These are phyloP conservation scores for Penicillium sp. DNA, from an alignment of 2,329 filamentous ascomycete genomes.

Conservation along the genomic window DNA sequence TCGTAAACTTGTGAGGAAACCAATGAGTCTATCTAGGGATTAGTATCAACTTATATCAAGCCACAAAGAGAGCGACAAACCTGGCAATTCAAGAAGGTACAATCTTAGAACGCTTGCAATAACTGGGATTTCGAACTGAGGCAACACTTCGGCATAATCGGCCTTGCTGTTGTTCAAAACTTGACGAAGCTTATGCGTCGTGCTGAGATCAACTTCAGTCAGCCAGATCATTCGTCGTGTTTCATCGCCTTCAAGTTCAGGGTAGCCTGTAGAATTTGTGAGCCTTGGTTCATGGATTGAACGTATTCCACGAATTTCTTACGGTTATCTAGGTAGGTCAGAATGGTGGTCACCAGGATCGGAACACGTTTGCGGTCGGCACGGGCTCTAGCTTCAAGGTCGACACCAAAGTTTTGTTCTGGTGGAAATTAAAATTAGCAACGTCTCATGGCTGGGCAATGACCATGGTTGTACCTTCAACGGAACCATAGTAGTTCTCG, in stretches of 20 bases:
- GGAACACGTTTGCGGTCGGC: constrained; percentile 96
- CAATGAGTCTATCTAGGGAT: constrained; percentile 71
- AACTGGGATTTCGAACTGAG: constrained; percentile 89
- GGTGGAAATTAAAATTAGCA: constrained; percentile 20
- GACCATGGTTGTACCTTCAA: constrained; percentile 60
- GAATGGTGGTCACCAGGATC: constrained; percentile 82
- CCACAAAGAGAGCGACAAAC: constrained; percentile 54
- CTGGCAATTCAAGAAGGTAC: constrained; percentile 90
- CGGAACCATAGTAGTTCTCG: constrained; percentile 98
- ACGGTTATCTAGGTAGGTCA: constrained; percentile 91
- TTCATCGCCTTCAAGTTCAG: constrained; percentile 94
- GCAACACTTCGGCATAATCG: constrained; percentile 71
- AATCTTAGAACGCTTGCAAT: constrained; percentile 90
- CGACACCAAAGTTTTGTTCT: constrained; percentile 96
- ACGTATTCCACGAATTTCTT: constrained; percentile 21
- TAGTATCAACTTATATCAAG: constrained; percentile 8
- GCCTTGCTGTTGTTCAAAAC: constrained; percentile 84
- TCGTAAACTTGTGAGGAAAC: constrained; percentile 98
- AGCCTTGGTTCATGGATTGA: neutral
- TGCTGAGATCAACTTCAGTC: constrained; percentile 80
- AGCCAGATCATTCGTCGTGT: constrained; percentile 91
- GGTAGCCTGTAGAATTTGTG: constrained; percentile 62
- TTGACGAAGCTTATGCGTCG: constrained; percentile 80
- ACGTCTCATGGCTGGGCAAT: neutral
- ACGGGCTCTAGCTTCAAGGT: constrained; percentile 89